Evolutionary conservation across 1,284 basidiomycete species (phyloP).

Genomic region (Apiotrichum porosum): DNA sequence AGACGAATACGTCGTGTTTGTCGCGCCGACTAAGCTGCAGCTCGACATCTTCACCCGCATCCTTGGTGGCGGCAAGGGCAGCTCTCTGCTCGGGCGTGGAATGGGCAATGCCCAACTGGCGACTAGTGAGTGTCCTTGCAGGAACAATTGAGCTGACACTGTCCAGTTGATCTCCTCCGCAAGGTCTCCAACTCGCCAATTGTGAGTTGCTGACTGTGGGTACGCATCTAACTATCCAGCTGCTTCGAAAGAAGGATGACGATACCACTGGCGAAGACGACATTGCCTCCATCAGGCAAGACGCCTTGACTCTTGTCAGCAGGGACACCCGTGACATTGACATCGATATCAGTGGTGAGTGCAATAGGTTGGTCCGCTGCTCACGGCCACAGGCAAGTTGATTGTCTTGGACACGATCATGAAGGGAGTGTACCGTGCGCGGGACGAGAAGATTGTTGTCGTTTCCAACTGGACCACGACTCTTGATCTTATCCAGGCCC

Average conservation of each 20-base stretch:
- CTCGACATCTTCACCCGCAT: slow-evolving; percentile 68
- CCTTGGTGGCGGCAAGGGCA: slow-evolving; percentile 53
- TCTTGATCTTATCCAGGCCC: slow-evolving; percentile 82
- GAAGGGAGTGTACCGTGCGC: slow-evolving; percentile 58
- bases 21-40: slow-evolving; percentile 77
- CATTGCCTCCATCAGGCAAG: slow-evolving; percentile 64
- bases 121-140: slow-evolving; percentile 56
- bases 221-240: slow-evolving; percentile 25
- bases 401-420: slow-evolving; percentile 70
- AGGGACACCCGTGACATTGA: neutral
- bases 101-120: slow-evolving; percentile 73
- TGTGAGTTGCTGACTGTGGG: slow-evolving; percentile 14
- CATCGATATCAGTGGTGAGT: slow-evolving; percentile 12
- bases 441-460: slow-evolving; percentile 87
- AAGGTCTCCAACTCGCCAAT: slow-evolving; percentile 94
- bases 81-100: slow-evolving; percentile 62
- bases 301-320: slow-evolving; percentile 48
- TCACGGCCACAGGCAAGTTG: slow-evolving; percentile 61
- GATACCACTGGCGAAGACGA: slow-evolving; percentile 45
- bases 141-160: neutral
- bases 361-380: neutral
- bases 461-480: slow-evolving; percentile 89
- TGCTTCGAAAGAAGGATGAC: slow-evolving; percentile 68
- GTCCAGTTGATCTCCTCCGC: slow-evolving; percentile 54
- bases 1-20: slow-evolving; percentile 93